A percentile compares a stretch with the other conserved stretches of the same genome.
phyloP scores from a whole-genome alignment of 495 filamentous ascomycete species.

The Penicillium lividum region DNA sequence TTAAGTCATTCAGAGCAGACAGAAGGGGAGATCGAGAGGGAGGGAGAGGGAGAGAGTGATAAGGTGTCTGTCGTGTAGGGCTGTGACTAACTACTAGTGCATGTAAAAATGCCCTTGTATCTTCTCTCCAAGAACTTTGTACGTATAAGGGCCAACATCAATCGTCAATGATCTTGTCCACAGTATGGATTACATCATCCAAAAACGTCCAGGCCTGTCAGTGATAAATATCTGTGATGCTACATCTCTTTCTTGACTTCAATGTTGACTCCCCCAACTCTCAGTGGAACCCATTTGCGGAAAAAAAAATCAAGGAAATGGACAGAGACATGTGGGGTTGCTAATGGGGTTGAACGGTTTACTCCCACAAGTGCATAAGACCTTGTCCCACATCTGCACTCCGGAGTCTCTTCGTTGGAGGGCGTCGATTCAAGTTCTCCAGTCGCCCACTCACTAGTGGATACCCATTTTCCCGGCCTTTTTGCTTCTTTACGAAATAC shows the following conservation, averaged over 20 bases:
- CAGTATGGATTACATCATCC: too few species aligned
- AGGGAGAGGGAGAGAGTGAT: too few species aligned
- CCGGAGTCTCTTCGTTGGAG: constrained; percentile 16
- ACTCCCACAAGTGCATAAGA: constrained; percentile 17
- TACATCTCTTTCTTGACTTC: background rate
- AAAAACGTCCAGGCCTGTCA: background rate
- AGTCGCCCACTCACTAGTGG: constrained; percentile 7
- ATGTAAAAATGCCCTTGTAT: too few species aligned
- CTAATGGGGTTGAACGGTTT: constrained; percentile 16
- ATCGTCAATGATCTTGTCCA: too few species aligned
- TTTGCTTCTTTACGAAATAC: background rate
- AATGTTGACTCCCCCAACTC: background rate
- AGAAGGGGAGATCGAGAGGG: too few species aligned
- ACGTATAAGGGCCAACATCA: too few species aligned
- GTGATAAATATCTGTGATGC: background rate
- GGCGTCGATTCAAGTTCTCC: constrained; percentile 8
- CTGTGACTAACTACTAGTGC: too few species aligned
- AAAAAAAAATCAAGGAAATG: constrained; percentile 8
- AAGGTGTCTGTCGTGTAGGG: too few species aligned
- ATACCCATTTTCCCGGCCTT: constrained; percentile 12
- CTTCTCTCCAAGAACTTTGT: too few species aligned
- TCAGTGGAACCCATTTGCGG: background rate
- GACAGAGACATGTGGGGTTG: constrained; percentile 14
- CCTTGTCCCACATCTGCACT: constrained; percentile 18
- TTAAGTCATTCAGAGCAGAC: background rate